Evolutionary conservation across 1,284 basidiomycete species (phyloP).

Genomic region (Albatrellus sp.): DNA sequence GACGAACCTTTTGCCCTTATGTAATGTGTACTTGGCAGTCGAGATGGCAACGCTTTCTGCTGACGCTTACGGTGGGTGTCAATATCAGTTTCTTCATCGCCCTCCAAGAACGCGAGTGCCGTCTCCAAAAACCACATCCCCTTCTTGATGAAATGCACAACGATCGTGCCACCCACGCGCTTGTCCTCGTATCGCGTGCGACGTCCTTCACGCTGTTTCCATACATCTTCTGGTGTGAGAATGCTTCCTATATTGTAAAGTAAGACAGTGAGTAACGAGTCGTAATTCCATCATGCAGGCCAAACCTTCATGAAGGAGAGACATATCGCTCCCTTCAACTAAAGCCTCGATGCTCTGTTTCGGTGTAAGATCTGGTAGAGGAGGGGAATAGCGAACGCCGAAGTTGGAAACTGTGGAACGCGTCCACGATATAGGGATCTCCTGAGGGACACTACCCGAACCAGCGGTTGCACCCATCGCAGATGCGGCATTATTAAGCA

Average conservation of each 20-base stretch:
- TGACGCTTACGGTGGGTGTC: slow-evolving; percentile 15
- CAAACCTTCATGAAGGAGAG: slow-evolving; percentile 46
- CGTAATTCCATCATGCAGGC: neutral
- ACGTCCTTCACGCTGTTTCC: slow-evolving; percentile 61
- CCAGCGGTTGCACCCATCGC: slow-evolving; percentile 3
- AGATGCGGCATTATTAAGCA: slow-evolving; percentile 3
- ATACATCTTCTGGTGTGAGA: slow-evolving; percentile 47
- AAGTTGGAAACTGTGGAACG: slow-evolving; percentile 85
- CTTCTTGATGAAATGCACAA: slow-evolving; percentile 96
- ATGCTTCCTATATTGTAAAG: slow-evolving; percentile 29
- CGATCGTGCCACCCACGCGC: slow-evolving; percentile 83
- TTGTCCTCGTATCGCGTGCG: slow-evolving; percentile 51
- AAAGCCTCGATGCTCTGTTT: slow-evolving; percentile 82
- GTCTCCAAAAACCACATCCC: slow-evolving; percentile 95
- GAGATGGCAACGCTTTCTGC: neutral
- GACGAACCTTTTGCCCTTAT: too few species aligned
- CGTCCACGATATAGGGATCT: slow-evolving; percentile 47
- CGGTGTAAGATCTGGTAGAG: slow-evolving; percentile 53
- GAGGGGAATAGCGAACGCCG: slow-evolving; percentile 67
- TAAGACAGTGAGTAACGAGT: neutral
- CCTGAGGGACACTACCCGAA: neutral
- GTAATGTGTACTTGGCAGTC: neutral
- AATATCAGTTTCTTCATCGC: slow-evolving; percentile 42
- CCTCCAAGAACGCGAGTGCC: slow-evolving; percentile 75
- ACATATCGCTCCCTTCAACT: slow-evolving; percentile 84